A percentile compares a stretch with the other conserved stretches of the same genome.
Evolutionary conservation across 345 rosid genomes (phyloP).

Genomic region (Pseudoturritis turrita): DNA sequence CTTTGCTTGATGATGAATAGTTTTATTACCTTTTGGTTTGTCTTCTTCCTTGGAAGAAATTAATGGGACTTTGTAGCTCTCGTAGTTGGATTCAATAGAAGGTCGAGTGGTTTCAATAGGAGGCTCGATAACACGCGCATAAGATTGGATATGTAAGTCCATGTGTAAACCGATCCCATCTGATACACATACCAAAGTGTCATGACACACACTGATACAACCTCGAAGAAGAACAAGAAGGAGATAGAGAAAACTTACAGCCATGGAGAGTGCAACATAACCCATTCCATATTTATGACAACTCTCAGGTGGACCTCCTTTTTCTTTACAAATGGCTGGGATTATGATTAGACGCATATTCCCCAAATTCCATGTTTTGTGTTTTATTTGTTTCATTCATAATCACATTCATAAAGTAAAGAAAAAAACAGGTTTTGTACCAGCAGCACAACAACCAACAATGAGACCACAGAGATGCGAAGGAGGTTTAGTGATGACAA

Average conservation of each 20-base stretch:
- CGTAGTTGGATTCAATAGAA: slow-evolving; percentile 22
- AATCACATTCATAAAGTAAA: not conserved
- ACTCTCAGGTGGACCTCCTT: slow-evolving; percentile 50
- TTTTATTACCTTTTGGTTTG: slow-evolving; percentile 13
- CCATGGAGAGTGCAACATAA: slow-evolving; percentile 69
- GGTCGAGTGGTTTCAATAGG: slow-evolving; percentile 9
- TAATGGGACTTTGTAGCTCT: slow-evolving; percentile 39
- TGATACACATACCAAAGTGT: slow-evolving; percentile 15
- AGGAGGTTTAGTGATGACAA: slow-evolving; percentile 42
- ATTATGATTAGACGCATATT: slow-evolving; percentile 54
- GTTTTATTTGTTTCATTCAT: not conserved
- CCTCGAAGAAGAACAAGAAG: not conserved
- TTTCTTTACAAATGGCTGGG: slow-evolving; percentile 64
- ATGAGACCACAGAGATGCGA: slow-evolving; percentile 38
- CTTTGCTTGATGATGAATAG: not conserved
- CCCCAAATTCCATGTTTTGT: slow-evolving; percentile 55
- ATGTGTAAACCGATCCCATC: slow-evolving; percentile 58
- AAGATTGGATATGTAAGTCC: slow-evolving; percentile 53
- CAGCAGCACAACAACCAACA: slow-evolving; percentile 28
- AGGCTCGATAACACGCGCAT: slow-evolving; percentile 38
- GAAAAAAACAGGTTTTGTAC: not conserved
- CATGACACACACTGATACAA: not conserved
- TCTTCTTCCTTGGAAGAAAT: slow-evolving; percentile 28
- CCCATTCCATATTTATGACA: slow-evolving; percentile 49
- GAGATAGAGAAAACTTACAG: slow-evolving; percentile 37